These are phyloP conservation scores for Cystobasidiaceae sp. DNA, from an alignment of 1,284 basidiomycete species.

Conservation along the genomic window DNA sequence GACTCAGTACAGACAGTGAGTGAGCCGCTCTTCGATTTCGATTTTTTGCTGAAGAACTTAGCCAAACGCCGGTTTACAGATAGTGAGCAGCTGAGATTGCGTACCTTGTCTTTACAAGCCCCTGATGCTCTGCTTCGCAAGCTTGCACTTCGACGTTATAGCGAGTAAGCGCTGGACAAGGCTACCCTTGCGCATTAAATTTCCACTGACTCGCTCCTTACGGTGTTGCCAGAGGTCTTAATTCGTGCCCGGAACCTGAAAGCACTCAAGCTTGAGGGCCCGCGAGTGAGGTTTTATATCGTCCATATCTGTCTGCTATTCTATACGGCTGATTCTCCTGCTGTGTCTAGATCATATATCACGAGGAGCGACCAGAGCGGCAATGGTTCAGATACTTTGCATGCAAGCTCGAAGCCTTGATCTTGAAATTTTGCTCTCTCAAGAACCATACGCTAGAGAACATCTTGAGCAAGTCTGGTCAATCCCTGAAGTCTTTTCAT, in stretches of 20 bases:
- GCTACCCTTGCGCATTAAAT: no score
- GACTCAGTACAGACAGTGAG: constrained; percentile 7
- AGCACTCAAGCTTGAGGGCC: constrained; percentile 26
- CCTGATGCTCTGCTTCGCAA: background rate
- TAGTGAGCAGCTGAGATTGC: background rate
- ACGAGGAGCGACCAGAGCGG: no score
- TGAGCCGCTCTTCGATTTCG: background rate
- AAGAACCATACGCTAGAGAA: background rate
- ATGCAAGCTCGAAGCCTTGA: constrained; percentile 1
- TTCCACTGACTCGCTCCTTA: no score
- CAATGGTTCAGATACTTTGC: constrained; percentile 8
- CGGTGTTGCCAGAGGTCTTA: background rate
- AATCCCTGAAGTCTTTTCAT: background rate
- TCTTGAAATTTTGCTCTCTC: background rate
- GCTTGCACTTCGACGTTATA: background rate
- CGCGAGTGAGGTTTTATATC: background rate
- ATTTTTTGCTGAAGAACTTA: background rate
- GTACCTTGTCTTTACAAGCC: background rate
- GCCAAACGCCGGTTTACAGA: background rate
- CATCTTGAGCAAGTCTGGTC: constrained; percentile 9
- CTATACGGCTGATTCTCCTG: background rate
- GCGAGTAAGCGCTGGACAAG: background rate
- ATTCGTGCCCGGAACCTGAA: constrained; percentile 13
- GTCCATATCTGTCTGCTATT: background rate
- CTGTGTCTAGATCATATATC: no score